A percentile compares a stretch with the other conserved stretches of the same genome.
Conservation (phyloP, 345 rosid genomes). For the Eucalyptus marginata region DNA sequence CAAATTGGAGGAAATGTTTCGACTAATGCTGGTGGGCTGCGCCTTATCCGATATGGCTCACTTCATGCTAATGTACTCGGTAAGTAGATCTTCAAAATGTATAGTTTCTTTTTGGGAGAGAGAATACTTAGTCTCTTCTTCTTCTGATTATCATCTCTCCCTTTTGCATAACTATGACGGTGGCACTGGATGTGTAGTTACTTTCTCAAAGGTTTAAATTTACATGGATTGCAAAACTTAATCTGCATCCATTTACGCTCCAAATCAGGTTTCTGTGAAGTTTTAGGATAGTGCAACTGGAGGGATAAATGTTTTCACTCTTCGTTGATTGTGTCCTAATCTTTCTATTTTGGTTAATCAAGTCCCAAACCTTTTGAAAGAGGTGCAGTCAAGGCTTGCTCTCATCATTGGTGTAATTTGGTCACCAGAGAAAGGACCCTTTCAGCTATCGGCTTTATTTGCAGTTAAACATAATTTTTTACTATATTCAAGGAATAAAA, state of each 20-base stretch:
- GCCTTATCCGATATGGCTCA: conserved; percentile 93
- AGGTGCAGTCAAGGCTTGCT: neutral
- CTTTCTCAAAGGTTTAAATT: neutral
- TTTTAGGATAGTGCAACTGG: neutral
- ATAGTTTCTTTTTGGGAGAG: neutral
- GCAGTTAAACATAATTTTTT: neutral
- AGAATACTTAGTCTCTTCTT: neutral
- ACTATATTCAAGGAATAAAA: neutral
- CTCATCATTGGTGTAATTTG: neutral
- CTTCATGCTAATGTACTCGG: conserved; percentile 89
- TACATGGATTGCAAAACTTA: neutral
- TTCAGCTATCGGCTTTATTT: neutral
- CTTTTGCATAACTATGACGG: neutral
- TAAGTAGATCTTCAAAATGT: conserved; percentile 7
- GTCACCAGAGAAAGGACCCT: neutral
- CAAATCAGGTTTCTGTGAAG: neutral
- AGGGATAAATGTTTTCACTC: neutral
- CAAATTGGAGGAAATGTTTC: conserved; percentile 99
- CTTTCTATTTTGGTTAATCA: neutral
- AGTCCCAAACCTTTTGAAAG: neutral
- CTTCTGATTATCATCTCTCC: neutral
- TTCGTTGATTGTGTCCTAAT: neutral
- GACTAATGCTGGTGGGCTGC: conserved; percentile 99
- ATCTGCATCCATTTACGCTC: neutral
- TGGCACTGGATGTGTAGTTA: neutral